Percentiles rank a stretch among this genome's conserved stretches.
Evolutionary conservation across 805 yeast species (phyloP).

Genomic region (Danielia reshetovae): DNA sequence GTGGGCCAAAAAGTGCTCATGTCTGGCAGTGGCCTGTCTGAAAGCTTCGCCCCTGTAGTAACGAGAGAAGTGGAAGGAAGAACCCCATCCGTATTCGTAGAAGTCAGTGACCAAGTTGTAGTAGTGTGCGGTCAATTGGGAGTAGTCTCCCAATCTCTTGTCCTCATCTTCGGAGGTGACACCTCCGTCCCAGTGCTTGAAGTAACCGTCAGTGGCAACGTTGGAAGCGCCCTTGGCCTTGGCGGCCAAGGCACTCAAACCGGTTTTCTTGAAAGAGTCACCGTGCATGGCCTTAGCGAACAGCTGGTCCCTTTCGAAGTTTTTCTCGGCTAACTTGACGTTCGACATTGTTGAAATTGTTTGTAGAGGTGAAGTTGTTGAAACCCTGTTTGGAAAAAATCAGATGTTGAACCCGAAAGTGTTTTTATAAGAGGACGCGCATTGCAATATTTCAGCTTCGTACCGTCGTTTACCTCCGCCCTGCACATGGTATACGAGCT

Average conservation of each 20-base stretch:
- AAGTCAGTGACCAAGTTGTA: conserved; percentile 96
- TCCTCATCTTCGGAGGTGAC: conserved; percentile 69
- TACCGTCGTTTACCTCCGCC: conserved; percentile 13
- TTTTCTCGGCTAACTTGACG: conserved; percentile 43
- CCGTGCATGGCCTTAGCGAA: conserved; percentile 90
- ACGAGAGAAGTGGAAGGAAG: conserved; percentile 95
- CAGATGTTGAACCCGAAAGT: too few relatives aligned
- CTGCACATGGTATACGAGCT: neutral
- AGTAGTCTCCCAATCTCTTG: conserved; percentile 76
- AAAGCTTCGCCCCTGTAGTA: conserved; percentile 92
- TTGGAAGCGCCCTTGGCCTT: conserved; percentile 72
- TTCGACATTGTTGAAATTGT: conserved; percentile 11
- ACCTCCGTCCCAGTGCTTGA: conserved; percentile 97
- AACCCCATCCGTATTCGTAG: conserved; percentile 99
- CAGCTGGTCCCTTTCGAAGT: conserved; percentile 56
- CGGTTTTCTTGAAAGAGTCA: conserved; percentile 60
- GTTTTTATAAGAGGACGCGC: too few relatives aligned
- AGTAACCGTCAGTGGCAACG: conserved; percentile 83
- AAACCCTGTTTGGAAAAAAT: conserved; percentile 9
- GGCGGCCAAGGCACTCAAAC: conserved; percentile 69
- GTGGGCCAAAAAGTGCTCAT: conserved; percentile 90
- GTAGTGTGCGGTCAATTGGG: conserved; percentile 89
- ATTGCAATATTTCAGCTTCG: conserved; percentile 10
- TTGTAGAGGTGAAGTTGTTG: conserved; percentile 12
- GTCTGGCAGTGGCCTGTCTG: conserved; percentile 92